phyloP scores from a whole-genome alignment of 495 filamentous ascomycete species.

The Glonium stellatum region DNA sequence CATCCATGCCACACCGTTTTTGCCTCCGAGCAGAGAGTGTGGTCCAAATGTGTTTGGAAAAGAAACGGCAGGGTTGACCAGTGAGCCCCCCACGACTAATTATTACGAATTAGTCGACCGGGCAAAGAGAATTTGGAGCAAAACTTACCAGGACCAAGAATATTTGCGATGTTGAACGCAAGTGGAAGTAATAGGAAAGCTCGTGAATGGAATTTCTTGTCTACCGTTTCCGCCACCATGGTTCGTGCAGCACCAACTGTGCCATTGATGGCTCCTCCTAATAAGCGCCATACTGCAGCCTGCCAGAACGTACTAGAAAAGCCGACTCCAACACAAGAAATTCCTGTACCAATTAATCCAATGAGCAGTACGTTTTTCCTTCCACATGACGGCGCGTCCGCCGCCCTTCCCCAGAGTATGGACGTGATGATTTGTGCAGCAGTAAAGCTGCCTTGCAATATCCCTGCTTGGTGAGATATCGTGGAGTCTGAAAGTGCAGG shows the following conservation, averaged over 20 bases:
- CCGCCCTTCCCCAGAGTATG: slow-evolving; percentile 31
- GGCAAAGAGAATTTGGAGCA: background rate
- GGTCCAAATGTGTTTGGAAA: slow-evolving; percentile 25
- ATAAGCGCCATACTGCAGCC: slow-evolving; percentile 27
- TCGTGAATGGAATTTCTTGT: slow-evolving; percentile 30
- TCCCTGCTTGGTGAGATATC: slow-evolving; percentile 32
- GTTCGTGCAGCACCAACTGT: slow-evolving; percentile 33
- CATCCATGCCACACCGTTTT: slow-evolving; percentile 31
- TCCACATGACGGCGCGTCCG: slow-evolving; percentile 28
- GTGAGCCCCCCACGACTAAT: slow-evolving; percentile 27
- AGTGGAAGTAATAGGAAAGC: slow-evolving; percentile 33
- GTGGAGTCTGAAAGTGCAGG: slow-evolving; percentile 25
- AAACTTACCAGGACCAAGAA: slow-evolving; percentile 26
- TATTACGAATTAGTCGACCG: background rate
- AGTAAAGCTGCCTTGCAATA: slow-evolving; percentile 33
- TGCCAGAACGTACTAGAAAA: slow-evolving; percentile 30
- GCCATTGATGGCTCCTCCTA: slow-evolving; percentile 33
- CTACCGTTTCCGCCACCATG: slow-evolving; percentile 30
- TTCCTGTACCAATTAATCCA: slow-evolving; percentile 31
- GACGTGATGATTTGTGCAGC: slow-evolving; percentile 32
- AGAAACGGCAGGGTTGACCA: slow-evolving; percentile 24
- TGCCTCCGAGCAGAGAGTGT: slow-evolving; percentile 26
- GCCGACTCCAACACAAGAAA: slow-evolving; percentile 31
- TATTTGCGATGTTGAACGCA: slow-evolving; percentile 34
- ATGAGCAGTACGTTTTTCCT: slow-evolving; percentile 32